A percentile compares a stretch with the other conserved stretches of the same genome.
phyloP scores from a whole-genome alignment of 306 rosid genomes.

The Quercus parvula region DNA sequence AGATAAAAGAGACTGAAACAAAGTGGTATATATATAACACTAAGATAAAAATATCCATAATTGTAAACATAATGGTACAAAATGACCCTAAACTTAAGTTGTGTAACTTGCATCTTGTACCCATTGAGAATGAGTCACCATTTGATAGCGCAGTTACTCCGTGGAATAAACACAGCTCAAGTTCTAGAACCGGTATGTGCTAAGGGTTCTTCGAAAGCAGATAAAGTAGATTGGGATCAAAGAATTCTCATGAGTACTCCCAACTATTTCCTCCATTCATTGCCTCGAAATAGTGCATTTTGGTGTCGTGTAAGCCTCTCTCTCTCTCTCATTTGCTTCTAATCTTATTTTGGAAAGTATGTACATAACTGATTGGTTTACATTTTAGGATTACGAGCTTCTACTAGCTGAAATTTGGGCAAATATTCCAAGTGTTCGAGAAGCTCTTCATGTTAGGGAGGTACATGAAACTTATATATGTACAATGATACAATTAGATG shows the following conservation, averaged over 20 bases:
- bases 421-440: neutral
- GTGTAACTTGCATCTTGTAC: no score
- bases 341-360: neutral
- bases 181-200: neutral
- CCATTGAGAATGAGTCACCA: neutral
- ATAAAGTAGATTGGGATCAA: neutral
- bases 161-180: neutral
- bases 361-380: neutral
- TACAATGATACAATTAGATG: neutral
- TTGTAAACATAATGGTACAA: no score
- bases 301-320: constrained; percentile 6
- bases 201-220: neutral
- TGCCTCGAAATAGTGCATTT: neutral
- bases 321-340: neutral
- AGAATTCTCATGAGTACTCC: constrained; percentile 3
- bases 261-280: neutral
- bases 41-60: no score
- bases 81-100: no score
- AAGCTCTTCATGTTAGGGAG: neutral
- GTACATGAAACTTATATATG: neutral
- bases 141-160: constrained; percentile 3
- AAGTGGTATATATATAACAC: no score
- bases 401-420: neutral
- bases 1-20: no score
- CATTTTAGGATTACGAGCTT: neutral